Percentiles rank a stretch among this genome's conserved stretches.
These are phyloP conservation scores for Camptophora hylomeconis DNA, from an alignment of 2,329 filamentous ascomycete genomes.

Conservation along the genomic window DNA sequence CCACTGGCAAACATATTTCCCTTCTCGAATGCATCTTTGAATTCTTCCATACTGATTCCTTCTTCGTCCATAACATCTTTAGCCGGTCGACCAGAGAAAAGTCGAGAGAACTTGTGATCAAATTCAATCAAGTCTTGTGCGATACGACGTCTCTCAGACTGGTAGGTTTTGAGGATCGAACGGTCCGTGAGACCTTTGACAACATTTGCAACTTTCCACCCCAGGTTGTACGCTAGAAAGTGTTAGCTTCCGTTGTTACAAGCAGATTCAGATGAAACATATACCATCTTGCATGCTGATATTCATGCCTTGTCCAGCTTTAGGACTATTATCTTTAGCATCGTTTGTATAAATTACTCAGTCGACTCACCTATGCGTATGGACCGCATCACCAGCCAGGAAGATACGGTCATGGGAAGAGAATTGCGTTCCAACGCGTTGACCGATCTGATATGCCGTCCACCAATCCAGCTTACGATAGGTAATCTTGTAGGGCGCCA, in stretches of 20 bases:
- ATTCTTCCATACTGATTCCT: slow-evolving; percentile 49
- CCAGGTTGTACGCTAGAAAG: slow-evolving; percentile 37
- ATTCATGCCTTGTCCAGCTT: slow-evolving; percentile 62
- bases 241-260: not conserved
- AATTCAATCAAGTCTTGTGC: slow-evolving; percentile 55
- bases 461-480: slow-evolving; percentile 56
- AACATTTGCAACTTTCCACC: slow-evolving; percentile 43
- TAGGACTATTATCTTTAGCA: slow-evolving; percentile 30
- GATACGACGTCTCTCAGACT: slow-evolving; percentile 42
- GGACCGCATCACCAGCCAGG: slow-evolving; percentile 54
- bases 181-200: slow-evolving; percentile 29
- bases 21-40: slow-evolving; percentile 48
- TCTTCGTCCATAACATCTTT: slow-evolving; percentile 48
- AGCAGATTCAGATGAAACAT: no score
- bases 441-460: slow-evolving; percentile 56
- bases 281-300: slow-evolving; percentile 52
- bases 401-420: slow-evolving; percentile 48
- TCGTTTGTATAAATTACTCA: not conserved
- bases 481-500: slow-evolving; percentile 53
- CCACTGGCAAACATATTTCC: slow-evolving; percentile 49
- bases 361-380: slow-evolving; percentile 27
- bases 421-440: slow-evolving; percentile 48
- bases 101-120: slow-evolving; percentile 43
- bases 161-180: slow-evolving; percentile 38
- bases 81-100: slow-evolving; percentile 45